Percentiles rank a stretch among this genome's conserved stretches.
Evolutionary conservation across 768 basidiomycete genomes (phyloP).

Genomic region (Trametes gibbosa): DNA sequence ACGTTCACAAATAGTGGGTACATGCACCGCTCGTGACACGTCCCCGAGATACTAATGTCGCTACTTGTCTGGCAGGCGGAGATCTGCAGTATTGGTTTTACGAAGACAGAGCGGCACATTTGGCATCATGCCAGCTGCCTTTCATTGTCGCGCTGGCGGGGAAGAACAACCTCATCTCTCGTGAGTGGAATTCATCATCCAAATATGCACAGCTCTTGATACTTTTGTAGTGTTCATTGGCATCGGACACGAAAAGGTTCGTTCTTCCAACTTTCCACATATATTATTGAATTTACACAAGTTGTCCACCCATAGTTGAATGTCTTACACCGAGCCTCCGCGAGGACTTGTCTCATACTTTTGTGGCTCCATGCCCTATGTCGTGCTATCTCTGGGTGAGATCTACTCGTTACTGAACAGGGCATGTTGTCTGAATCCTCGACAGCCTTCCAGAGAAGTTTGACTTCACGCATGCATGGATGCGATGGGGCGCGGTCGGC

Average conservation of each 20-base stretch:
- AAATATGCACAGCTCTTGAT: neutral
- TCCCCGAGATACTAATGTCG: neutral
- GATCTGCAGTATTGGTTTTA: slow-evolving; percentile 25
- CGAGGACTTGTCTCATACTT: slow-evolving; percentile 40
- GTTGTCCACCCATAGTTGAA: slow-evolving; percentile 30
- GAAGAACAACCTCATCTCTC: slow-evolving; percentile 57
- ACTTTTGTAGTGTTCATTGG: slow-evolving; percentile 44
- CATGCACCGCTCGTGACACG: neutral
- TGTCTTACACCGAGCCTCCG: slow-evolving; percentile 46
- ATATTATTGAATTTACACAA: neutral
- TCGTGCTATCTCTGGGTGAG: slow-evolving; percentile 16
- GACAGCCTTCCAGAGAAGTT: slow-evolving; percentile 10
- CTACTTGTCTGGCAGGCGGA: slow-evolving; percentile 7
- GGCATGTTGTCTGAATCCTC: neutral
- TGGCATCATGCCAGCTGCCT: slow-evolving; percentile 47
- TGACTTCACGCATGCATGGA: slow-evolving; percentile 16
- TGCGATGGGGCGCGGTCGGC: slow-evolving; percentile 24
- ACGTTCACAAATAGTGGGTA: slow-evolving; percentile 46
- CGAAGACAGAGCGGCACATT: slow-evolving; percentile 37
- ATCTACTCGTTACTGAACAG: neutral
- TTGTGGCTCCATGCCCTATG: slow-evolving; percentile 39
- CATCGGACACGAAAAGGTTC: slow-evolving; percentile 48
- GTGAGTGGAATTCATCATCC: slow-evolving; percentile 25
- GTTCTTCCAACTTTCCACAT: neutral
- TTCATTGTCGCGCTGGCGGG: slow-evolving; percentile 53